Evolutionary conservation across 2,329 filamentous ascomycete species (phyloP).

Genomic region (Trichoderma sp.): DNA sequence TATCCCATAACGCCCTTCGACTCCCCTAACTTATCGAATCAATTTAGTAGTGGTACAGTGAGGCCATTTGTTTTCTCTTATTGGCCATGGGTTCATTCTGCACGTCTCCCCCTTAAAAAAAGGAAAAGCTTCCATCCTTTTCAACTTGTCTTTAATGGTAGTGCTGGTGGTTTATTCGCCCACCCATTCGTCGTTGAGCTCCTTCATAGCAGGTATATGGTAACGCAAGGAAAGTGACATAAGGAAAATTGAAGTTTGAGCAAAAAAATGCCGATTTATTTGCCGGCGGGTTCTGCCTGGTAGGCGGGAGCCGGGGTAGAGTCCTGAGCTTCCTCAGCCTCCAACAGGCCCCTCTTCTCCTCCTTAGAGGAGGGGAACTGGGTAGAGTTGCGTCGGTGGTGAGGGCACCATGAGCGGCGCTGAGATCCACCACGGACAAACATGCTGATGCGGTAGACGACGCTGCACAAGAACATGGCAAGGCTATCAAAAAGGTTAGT

Average conservation of each 20-base stretch:
- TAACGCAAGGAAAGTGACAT: slow-evolving; percentile 13
- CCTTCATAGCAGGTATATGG: slow-evolving; percentile 6
- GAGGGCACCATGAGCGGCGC: slow-evolving; percentile 25
- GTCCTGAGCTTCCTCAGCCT: slow-evolving; percentile 35
- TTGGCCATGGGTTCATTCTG: background rate
- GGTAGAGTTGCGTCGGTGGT: slow-evolving; percentile 1
- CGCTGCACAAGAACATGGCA: slow-evolving; percentile 65
- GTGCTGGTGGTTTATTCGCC: background rate
- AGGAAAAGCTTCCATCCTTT: background rate
- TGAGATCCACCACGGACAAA: slow-evolving; percentile 40
- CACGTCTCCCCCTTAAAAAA: background rate
- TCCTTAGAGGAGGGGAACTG: slow-evolving; percentile 35
- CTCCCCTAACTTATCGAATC: background rate
- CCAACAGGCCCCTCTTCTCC: slow-evolving; percentile 56
- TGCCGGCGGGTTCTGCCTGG: slow-evolving; percentile 32
- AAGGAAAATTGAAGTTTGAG: background rate
- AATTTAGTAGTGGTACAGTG: slow-evolving; percentile 1
- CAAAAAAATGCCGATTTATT: background rate
- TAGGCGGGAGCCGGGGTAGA: slow-evolving; percentile 33
- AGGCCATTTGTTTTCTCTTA: background rate
- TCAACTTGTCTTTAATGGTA: background rate
- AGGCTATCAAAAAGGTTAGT: slow-evolving; percentile 46
- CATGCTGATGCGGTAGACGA: slow-evolving; percentile 62
- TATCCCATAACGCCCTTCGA: background rate
- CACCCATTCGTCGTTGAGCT: slow-evolving; percentile 5